phyloP scores from a whole-genome alignment of 2,329 filamentous ascomycete genomes.

The Thelonectria blattea region DNA sequence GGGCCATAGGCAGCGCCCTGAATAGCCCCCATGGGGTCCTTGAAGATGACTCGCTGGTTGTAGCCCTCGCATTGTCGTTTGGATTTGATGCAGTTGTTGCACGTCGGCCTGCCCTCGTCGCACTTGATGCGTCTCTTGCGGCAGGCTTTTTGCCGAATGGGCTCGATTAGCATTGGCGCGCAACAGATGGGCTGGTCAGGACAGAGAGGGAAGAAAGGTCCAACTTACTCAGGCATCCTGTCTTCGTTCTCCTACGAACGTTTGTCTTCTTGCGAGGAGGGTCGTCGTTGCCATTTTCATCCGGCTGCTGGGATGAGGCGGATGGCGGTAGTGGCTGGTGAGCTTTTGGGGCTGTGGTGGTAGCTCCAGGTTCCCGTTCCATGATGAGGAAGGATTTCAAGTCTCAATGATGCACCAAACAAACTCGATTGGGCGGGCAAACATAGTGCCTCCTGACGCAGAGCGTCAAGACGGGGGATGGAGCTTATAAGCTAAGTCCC shows the following conservation, averaged over 20 bases:
- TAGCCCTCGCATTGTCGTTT: slow-evolving; percentile 86
- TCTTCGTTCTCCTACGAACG: slow-evolving; percentile 80
- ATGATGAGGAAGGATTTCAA: slow-evolving; percentile 20
- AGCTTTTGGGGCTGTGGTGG: slow-evolving; percentile 17
- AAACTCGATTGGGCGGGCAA: slow-evolving; percentile 20
- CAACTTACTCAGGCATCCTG: slow-evolving; percentile 82
- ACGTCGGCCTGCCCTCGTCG: slow-evolving; percentile 84
- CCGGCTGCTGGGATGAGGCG: slow-evolving; percentile 42
- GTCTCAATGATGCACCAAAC: slow-evolving; percentile 21
- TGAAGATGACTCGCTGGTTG: slow-evolving; percentile 81
- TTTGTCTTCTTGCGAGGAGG: slow-evolving; percentile 54
- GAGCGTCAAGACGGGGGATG: slow-evolving; percentile 9
- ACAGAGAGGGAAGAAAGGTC: not conserved
- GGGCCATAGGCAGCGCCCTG: slow-evolving; percentile 53
- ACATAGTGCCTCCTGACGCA: slow-evolving; percentile 30
- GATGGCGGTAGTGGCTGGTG: slow-evolving; percentile 36
- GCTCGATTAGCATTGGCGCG: slow-evolving; percentile 29
- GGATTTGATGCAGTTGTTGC: slow-evolving; percentile 85
- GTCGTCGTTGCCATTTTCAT: slow-evolving; percentile 48
- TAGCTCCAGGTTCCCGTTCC: slow-evolving; percentile 26
- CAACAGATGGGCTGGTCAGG: not conserved
- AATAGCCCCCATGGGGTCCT: slow-evolving; percentile 61
- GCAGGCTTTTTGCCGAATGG: slow-evolving; percentile 77
- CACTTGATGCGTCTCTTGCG: slow-evolving; percentile 96
- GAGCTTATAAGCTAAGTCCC: slow-evolving; percentile 19